These are phyloP conservation scores for Colletotrichum scovillei DNA, from an alignment of 2,329 filamentous ascomycete species.

Conservation along the genomic window DNA sequence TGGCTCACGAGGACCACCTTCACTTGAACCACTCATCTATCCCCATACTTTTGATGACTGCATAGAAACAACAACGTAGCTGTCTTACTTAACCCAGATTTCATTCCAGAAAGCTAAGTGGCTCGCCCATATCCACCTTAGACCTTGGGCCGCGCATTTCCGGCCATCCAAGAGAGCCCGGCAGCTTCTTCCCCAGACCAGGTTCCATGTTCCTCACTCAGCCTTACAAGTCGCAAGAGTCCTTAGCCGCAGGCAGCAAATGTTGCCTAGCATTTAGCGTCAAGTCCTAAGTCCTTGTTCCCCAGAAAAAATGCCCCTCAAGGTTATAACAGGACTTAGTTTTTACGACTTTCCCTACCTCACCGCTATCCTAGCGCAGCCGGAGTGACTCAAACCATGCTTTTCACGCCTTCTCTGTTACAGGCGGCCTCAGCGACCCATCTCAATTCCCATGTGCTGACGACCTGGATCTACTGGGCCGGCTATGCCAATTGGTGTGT, in stretches of 20 bases:
- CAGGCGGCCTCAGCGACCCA: constrained; percentile 8
- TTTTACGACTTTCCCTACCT: background rate
- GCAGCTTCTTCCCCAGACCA: background rate
- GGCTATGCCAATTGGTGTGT: too few species aligned
- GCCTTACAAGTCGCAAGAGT: background rate
- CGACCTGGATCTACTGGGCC: background rate
- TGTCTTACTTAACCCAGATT: background rate
- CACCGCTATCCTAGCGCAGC: constrained; percentile 3
- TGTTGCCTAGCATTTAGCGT: constrained; percentile 1
- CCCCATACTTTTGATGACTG: background rate
- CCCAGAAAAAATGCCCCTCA: background rate
- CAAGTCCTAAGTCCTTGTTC: too few species aligned
- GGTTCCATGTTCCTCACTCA: background rate
- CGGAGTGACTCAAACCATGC: constrained; percentile 6
- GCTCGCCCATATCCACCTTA: background rate
- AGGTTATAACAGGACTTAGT: background rate
- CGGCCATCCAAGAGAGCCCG: background rate
- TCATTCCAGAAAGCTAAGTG: background rate
- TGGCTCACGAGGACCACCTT: background rate
- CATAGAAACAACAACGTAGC: background rate
- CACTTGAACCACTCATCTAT: background rate
- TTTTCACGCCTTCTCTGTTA: background rate
- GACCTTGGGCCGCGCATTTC: background rate
- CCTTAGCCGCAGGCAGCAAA: background rate
- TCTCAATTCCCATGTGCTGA: background rate